A percentile compares a stretch with the other conserved stretches of the same genome.
phyloP scores from a whole-genome alignment of 768 basidiomycete genomes.

The Leccinum truebloodii region DNA sequence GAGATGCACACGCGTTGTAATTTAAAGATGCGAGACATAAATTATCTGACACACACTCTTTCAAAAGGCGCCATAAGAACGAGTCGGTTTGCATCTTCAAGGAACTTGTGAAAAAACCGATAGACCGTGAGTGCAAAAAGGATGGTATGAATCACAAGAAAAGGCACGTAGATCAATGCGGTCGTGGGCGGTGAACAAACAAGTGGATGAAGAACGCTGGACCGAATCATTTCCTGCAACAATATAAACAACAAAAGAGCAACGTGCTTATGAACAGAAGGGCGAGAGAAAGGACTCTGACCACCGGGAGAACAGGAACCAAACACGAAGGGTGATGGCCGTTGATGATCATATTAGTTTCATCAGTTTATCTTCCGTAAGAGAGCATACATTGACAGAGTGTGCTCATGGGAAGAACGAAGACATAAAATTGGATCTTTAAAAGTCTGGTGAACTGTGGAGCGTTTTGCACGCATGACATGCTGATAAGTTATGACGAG shows the following conservation, averaged over 20 bases:
- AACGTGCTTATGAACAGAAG: not conserved
- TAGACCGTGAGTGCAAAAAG: constrained; percentile 17
- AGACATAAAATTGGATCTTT: constrained; percentile 2
- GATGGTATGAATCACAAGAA: constrained; percentile 12
- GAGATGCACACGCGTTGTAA: constrained; percentile 10
- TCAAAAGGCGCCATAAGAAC: constrained; percentile 17
- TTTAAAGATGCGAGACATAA: not conserved
- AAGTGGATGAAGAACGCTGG: not conserved
- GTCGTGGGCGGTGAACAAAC: not conserved
- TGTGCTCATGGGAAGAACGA: constrained; percentile 5
- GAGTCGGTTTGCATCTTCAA: constrained; percentile 3
- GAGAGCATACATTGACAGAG: constrained; percentile 11
- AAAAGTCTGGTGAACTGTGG: not conserved
- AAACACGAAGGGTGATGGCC: constrained; percentile 14
- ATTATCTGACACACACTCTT: constrained; percentile 15
- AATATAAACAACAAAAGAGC: not conserved
- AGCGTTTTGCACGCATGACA: not conserved
- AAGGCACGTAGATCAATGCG: constrained; percentile 17
- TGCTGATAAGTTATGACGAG: not conserved
- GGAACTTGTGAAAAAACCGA: constrained; percentile 15
- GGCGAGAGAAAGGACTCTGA: constrained; percentile 8
- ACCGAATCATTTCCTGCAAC: not conserved
- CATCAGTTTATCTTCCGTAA: not conserved
- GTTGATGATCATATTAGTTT: constrained; percentile 5
- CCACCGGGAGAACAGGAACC: constrained; percentile 12